Evolutionary conservation across 2,329 filamentous ascomycete genomes (phyloP).

Genomic region (Diaporthe velutina): DNA sequence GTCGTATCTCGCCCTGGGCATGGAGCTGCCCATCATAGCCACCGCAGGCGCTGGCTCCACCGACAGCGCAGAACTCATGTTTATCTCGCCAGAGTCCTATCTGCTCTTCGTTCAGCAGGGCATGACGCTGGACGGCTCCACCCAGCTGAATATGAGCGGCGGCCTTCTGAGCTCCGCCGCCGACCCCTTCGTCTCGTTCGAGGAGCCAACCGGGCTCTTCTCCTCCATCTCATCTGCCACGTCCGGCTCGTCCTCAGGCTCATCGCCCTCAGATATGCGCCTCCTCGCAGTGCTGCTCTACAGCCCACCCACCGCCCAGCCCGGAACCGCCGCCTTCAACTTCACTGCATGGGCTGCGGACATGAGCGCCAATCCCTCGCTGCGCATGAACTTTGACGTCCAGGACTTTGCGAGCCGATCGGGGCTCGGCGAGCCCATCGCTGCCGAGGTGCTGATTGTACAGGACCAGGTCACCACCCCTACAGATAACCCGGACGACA

Average conservation of each 20-base stretch:
- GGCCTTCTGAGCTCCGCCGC: slow-evolving; percentile 39
- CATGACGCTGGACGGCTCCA: slow-evolving; percentile 34
- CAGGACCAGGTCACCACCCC: slow-evolving; percentile 27
- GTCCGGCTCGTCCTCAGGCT: slow-evolving; percentile 41
- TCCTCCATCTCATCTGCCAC: slow-evolving; percentile 44
- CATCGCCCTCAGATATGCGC: slow-evolving; percentile 38
- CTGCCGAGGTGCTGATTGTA: slow-evolving; percentile 35
- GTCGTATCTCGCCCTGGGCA: slow-evolving; percentile 36
- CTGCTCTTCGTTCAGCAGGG: slow-evolving; percentile 39
- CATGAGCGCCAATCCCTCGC: slow-evolving; percentile 31
- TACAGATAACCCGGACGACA: slow-evolving; percentile 12
- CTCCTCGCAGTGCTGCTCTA: slow-evolving; percentile 38
- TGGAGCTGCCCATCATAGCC: slow-evolving; percentile 38
- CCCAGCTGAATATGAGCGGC: slow-evolving; percentile 37
- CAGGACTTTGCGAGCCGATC: slow-evolving; percentile 34
- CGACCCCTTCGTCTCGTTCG: slow-evolving; percentile 45
- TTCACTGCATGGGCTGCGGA: slow-evolving; percentile 37
- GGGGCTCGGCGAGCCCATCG: slow-evolving; percentile 35
- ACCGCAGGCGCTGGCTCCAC: slow-evolving; percentile 34
- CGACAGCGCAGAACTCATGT: slow-evolving; percentile 35
- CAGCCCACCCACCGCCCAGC: slow-evolving; percentile 5
- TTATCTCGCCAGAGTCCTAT: slow-evolving; percentile 35
- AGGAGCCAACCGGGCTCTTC: slow-evolving; percentile 35
- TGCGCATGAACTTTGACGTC: slow-evolving; percentile 36
- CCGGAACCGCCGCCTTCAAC: slow-evolving; percentile 27